phyloP scores from a whole-genome alignment of 371 early-diverging fungal species.

The Mortierella sp. region DNA sequence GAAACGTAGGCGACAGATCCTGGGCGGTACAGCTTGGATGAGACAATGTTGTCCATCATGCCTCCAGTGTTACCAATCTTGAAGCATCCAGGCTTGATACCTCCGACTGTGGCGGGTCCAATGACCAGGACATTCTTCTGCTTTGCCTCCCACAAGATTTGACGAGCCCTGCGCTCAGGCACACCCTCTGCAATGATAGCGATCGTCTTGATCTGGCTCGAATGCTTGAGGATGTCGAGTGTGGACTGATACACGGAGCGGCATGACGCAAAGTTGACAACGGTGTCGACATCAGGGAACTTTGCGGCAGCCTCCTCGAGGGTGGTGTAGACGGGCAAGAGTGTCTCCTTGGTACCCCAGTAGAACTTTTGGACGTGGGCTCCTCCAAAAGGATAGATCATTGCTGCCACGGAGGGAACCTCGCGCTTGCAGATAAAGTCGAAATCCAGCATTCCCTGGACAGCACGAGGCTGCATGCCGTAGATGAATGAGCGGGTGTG shows the following conservation, averaged over 20 bases:
- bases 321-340: constrained; percentile 92
- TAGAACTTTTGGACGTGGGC: constrained; percentile 98
- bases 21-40: constrained; percentile 94
- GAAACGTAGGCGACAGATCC: constrained; percentile 98
- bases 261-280: constrained; percentile 98
- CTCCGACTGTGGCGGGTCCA: constrained; percentile 98
- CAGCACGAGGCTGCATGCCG: constrained; percentile 99
- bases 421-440: constrained; percentile 97
- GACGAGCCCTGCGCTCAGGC: constrained; percentile 95
- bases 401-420: constrained; percentile 97
- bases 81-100: constrained; percentile 99
- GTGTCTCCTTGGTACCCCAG: constrained; percentile 98
- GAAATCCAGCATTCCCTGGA: constrained; percentile 99
- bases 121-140: constrained; percentile 88
- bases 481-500: constrained; percentile 93
- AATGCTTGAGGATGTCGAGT: constrained; percentile 81
- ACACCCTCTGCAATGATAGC: constrained; percentile 99
- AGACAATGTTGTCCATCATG: constrained; percentile 99
- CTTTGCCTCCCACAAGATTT: constrained; percentile 87
- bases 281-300: constrained; percentile 94
- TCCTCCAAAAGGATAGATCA: constrained; percentile 99
- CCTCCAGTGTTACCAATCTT: constrained; percentile 99
- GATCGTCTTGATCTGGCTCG: constrained; percentile 87
- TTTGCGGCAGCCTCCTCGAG: constrained; percentile 85
- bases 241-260: constrained; percentile 94